Conservation (phyloP, 176 grass and related monocot genomes). For the Oryza brachyantha region DNA sequence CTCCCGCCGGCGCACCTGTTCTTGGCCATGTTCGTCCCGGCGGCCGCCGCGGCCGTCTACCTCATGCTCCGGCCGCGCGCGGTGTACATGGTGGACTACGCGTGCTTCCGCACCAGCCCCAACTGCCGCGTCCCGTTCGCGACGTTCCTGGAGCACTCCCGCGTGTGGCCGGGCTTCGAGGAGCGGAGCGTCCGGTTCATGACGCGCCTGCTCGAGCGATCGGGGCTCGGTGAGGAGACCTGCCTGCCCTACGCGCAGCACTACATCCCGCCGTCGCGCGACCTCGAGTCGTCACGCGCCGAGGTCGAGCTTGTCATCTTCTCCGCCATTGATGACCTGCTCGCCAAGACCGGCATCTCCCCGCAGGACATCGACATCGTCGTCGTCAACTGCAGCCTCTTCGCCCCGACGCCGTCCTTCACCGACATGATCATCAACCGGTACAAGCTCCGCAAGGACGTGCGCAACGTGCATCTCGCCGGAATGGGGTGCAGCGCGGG, state of each 20-base stretch:
- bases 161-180: conserved; percentile 57
- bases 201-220: conserved; percentile 58
- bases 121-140: conserved; percentile 71
- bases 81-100: conserved; percentile 72
- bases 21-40: conserved; percentile 29
- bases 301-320: conserved; percentile 66
- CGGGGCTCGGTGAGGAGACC: conserved; percentile 71
- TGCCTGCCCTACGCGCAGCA: conserved; percentile 73
- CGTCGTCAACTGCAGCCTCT: conserved; percentile 61
- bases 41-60: conserved; percentile 23
- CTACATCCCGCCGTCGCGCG: conserved; percentile 58
- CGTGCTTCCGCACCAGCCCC: conserved; percentile 56
- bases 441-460: conserved; percentile 45
- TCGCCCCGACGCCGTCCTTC: conserved; percentile 58
- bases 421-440: conserved; percentile 55
- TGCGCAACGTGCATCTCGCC: conserved; percentile 55
- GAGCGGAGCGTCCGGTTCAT: conserved; percentile 75
- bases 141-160: conserved; percentile 66
- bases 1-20: conserved; percentile 40
- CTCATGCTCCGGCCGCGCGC: conserved; percentile 50
- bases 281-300: conserved; percentile 52
- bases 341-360: conserved; percentile 45
- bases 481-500: conserved; percentile 75
- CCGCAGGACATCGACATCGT: conserved; percentile 49
- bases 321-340: conserved; percentile 71